Evolutionary conservation across 345 rosid genomes (phyloP).

Genomic region (Arabis hirsuta): DNA sequence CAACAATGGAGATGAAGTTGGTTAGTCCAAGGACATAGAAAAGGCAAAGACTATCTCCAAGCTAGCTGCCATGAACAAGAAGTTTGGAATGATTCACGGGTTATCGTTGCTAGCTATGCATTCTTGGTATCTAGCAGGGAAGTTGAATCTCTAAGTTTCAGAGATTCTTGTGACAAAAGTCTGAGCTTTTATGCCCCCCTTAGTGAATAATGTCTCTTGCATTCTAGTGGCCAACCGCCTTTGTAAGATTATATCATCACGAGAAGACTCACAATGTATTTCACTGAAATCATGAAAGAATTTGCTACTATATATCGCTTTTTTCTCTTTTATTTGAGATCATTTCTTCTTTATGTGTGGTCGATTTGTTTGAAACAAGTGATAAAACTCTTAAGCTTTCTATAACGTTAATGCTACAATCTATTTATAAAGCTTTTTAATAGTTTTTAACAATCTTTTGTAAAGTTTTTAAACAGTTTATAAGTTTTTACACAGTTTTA

Average conservation of each 20-base stretch:
- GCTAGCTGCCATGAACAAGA: slow-evolving; percentile 98
- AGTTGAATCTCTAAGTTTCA: slow-evolving; percentile 62
- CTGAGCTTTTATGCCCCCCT: slow-evolving; percentile 16
- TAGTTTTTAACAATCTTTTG: too few species aligned
- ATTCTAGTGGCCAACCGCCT: not conserved
- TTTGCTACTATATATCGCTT: not conserved
- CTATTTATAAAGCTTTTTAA: too few species aligned
- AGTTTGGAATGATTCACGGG: slow-evolving; percentile 99
- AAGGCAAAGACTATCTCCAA: slow-evolving; percentile 79
- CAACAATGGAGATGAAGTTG: slow-evolving; percentile 77
- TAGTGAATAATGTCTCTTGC: slow-evolving; percentile 23
- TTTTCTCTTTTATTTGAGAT: not conserved
- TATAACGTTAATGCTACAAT: too few species aligned
- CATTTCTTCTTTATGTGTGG: slow-evolving; percentile 14
- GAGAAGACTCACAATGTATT: not conserved
- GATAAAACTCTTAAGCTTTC: too few species aligned
- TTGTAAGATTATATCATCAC: slow-evolving; percentile 17
- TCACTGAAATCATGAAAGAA: not conserved
- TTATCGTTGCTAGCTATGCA: slow-evolving; percentile 94
- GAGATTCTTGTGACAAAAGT: not conserved
- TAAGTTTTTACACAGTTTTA: too few species aligned
- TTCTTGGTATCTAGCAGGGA: slow-evolving; percentile 96
- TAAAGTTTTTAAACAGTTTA: too few species aligned
- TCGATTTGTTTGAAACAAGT: not conserved
- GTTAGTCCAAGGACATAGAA: slow-evolving; percentile 87